Evolutionary conservation across 306 rosid genomes (phyloP), one percentile per base, ranked within the genome.

Genomic region (Vigna mungo): DNA sequence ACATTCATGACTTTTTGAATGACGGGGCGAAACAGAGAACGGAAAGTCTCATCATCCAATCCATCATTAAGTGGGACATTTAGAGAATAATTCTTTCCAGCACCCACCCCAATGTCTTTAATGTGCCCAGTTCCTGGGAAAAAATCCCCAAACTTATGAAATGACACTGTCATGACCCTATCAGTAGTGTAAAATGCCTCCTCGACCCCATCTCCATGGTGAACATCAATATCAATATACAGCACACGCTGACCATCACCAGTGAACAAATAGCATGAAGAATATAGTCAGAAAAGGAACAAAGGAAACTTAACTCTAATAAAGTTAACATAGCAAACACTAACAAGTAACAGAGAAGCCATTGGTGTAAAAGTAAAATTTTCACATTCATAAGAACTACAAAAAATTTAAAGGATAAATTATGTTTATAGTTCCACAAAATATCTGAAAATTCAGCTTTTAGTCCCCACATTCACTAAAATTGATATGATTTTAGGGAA

Each of bases 191-290:
- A 93, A 77, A 93, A 93, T 41, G 98, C 98, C 86, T 93, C 96
- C 83, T 93, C 98, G 41, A 93, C 96, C 3, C 98, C 98, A 72
- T 93, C 98, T 23, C 98, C 98, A 16, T 93, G 98, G 81, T 93
- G 98, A 60, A 92, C 95, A 76, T 92, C 97, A 74, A 92, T 90
- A 54, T 92, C 97, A 63, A 90, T 78, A 78, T 92, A 93, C 65
- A 93, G 83, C 65, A 93, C 98, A 78, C 98, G 98, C 98, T 93
- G 91, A 49, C 61, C 74, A 64, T 66, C 14, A 44, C 75, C 74
- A 87, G 8, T 32, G 20, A 87, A 59, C 46, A 68, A 23, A 75
- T 43, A 53, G 39, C 34, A 54, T 17, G 21, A 59, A 55, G 6
- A 49, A 46, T 37, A 49, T 14, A 72, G 3, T 71, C 63, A 76